A percentile compares a stretch with the other conserved stretches of the same genome.
These are phyloP conservation scores for Flaveria robusta DNA, from an alignment of 129 eudicot genomes.

Conservation along the genomic window DNA sequence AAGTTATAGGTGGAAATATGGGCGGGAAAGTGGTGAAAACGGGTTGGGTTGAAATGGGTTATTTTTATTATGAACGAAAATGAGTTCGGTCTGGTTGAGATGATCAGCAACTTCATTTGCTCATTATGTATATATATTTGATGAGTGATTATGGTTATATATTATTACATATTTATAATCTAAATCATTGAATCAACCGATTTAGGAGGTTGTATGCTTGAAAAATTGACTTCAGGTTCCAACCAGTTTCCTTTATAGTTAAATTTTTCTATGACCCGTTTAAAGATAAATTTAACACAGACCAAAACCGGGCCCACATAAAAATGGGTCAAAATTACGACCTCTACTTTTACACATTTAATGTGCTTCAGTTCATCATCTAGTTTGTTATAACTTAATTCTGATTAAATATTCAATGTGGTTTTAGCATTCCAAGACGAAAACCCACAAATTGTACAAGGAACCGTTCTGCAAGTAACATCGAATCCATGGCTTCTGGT, in stretches of 20 bases:
- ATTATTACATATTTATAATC: neutral
- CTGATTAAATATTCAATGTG: slow-evolving; percentile 9
- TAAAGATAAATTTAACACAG: neutral
- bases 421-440: slow-evolving; percentile 85
- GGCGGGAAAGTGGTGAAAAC: neutral
- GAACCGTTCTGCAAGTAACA: slow-evolving; percentile 35
- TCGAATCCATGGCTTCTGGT: slow-evolving; percentile 51
- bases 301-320: neutral
- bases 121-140: neutral
- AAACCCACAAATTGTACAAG: slow-evolving; percentile 44
- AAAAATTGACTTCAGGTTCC: neutral
- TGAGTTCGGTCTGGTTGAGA: neutral
- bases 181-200: neutral
- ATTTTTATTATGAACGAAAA: neutral
- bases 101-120: neutral
- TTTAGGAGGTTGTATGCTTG: neutral
- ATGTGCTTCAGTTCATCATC: neutral
- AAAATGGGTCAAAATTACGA: neutral
- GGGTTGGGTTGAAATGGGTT: neutral
- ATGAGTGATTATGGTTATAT: neutral
- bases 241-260: neutral
- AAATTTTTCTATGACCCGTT: neutral
- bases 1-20: slow-evolving; percentile 6
- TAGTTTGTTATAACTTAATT: slow-evolving; percentile 2
- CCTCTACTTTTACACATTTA: neutral